These are phyloP conservation scores for Pichia sporocuriosa DNA, from an alignment of 805 yeast genomes.

Conservation along the genomic window DNA sequence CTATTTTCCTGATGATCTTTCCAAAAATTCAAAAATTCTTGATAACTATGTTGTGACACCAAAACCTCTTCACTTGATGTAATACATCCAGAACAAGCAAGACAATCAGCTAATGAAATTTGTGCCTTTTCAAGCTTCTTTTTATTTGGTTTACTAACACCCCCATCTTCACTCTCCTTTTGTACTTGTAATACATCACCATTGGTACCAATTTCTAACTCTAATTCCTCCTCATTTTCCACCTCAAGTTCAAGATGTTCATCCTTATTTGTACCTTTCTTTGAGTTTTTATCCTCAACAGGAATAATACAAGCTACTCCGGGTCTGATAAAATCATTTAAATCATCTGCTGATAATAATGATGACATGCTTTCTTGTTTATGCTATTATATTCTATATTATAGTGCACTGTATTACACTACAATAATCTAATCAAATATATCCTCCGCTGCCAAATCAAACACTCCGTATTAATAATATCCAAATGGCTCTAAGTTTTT, in stretches of 20 bases:
- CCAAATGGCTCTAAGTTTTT: too few relatives aligned
- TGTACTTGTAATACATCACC: slow-evolving; percentile 44
- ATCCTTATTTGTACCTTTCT: neutral
- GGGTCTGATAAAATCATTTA: slow-evolving; percentile 91
- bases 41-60: slow-evolving; percentile 84
- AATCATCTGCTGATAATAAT: slow-evolving; percentile 76
- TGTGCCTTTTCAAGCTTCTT: slow-evolving; percentile 68
- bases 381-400: too few relatives aligned
- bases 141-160: slow-evolving; percentile 33
- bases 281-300: slow-evolving; percentile 36
- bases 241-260: slow-evolving; percentile 37
- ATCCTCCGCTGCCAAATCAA: too few relatives aligned
- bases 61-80: slow-evolving; percentile 96
- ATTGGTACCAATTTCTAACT: slow-evolving; percentile 32
- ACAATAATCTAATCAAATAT: too few relatives aligned
- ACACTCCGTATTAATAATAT: too few relatives aligned
- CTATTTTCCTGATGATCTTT: slow-evolving; percentile 28
- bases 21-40: slow-evolving; percentile 61
- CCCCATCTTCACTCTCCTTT: slow-evolving; percentile 49
- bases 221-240: slow-evolving; percentile 40
- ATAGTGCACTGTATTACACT: too few relatives aligned
- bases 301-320: slow-evolving; percentile 95
- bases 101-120: slow-evolving; percentile 83
- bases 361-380: slow-evolving; percentile 84
- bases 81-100: slow-evolving; percentile 95